Conservation (phyloP, 495 filamentous ascomycete species). For the Stereocaulon alpinum region DNA sequence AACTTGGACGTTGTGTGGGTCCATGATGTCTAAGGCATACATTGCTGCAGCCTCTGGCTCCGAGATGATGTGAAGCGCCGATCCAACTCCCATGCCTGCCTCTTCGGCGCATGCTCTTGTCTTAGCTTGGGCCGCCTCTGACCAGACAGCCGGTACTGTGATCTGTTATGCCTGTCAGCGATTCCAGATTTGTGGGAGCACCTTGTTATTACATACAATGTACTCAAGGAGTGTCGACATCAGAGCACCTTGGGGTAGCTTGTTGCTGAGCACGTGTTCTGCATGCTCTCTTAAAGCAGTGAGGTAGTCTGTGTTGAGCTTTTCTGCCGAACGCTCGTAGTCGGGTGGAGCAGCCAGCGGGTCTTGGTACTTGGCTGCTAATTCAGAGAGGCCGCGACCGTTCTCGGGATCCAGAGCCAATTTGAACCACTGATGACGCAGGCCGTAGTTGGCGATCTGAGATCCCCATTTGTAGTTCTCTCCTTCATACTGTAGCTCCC, state of each 20-base stretch:
- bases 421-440: conserved; percentile 46
- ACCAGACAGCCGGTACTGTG: conserved; percentile 59
- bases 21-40: conserved; percentile 56
- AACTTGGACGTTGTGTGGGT: conserved; percentile 50
- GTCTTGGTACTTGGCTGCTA: conserved; percentile 10
- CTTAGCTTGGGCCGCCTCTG: conserved; percentile 59
- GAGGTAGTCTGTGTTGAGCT: conserved; percentile 57
- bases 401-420: conserved; percentile 33
- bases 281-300: conserved; percentile 31
- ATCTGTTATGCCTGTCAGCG: conserved; percentile 22
- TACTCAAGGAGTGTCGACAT: conserved; percentile 52
- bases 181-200: too few species aligned
- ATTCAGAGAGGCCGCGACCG: conserved; percentile 11
- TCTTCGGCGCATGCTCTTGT: conserved; percentile 54
- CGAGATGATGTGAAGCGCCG: conserved; percentile 55
- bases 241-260: conserved; percentile 54
- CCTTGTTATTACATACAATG: conserved; percentile 36
- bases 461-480: conserved; percentile 43
- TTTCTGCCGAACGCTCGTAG: conserved; percentile 48
- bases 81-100: conserved; percentile 53
- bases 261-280: conserved; percentile 20
- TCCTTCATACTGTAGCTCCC: neutral
- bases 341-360: conserved; percentile 11
- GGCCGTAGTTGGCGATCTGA: conserved; percentile 32
- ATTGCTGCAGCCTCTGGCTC: conserved; percentile 71